These are phyloP conservation scores for Allomyces javanicus DNA, from an alignment of 192 early-diverging fungal genomes.

Conservation along the genomic window DNA sequence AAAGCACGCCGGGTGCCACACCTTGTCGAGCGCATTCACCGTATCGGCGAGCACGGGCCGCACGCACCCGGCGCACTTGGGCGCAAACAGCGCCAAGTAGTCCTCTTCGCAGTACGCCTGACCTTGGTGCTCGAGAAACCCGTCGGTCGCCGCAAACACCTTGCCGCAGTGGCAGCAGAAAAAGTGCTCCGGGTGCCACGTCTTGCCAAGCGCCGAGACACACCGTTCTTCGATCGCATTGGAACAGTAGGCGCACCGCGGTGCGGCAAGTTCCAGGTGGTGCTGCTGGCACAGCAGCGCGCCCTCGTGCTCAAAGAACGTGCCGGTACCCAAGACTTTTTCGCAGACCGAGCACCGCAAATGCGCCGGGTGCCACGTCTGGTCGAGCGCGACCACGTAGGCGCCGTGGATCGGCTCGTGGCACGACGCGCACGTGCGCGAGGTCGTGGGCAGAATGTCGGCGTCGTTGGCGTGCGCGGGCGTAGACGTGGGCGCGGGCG, in stretches of 20 bases:
- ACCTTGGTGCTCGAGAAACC: slow-evolving; percentile 5
- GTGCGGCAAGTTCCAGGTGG: neutral
- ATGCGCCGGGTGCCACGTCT: neutral
- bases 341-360: slow-evolving; percentile 9
- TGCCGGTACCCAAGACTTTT: slow-evolving; percentile 13
- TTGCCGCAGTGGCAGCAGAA: slow-evolving; percentile 20
- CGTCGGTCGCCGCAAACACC: slow-evolving; percentile 1
- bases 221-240: neutral
- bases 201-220: slow-evolving; percentile 9
- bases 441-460: too few relatives aligned
- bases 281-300: slow-evolving; percentile 16
- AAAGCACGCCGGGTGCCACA: slow-evolving; percentile 19
- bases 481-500: too few relatives aligned
- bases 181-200: slow-evolving; percentile 19
- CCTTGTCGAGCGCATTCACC: slow-evolving; percentile 18
- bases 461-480: too few relatives aligned
- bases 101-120: slow-evolving; percentile 15
- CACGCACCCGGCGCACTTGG: slow-evolving; percentile 14
- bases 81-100: slow-evolving; percentile 16
- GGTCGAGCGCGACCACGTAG: neutral
- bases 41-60: slow-evolving; percentile 16
- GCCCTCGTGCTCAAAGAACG: slow-evolving; percentile 17
- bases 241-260: neutral
- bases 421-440: too few relatives aligned
- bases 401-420: neutral